phyloP scores from a whole-genome alignment of 2,329 filamentous ascomycete genomes.

The Chrysoporthe austroafricana region DNA sequence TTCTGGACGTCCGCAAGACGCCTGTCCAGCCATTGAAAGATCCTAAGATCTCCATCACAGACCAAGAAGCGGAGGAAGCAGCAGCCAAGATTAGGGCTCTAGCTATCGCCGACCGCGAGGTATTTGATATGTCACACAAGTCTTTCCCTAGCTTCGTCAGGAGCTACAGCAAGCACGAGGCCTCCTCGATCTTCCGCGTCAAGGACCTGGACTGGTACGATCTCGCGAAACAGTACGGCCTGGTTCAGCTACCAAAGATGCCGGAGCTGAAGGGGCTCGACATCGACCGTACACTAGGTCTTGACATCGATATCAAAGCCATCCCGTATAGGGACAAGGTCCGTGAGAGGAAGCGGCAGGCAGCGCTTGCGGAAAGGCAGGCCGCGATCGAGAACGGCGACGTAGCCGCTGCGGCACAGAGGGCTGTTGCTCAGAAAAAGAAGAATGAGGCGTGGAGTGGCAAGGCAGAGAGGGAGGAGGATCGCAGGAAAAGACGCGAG shows the following conservation, averaged over 20 bases:
- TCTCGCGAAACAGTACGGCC: constrained; percentile 80
- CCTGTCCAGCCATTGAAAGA: constrained; percentile 69
- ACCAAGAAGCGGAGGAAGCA: constrained; percentile 59
- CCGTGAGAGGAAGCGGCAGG: constrained; percentile 67
- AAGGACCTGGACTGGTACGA: constrained; percentile 84
- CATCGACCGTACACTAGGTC: constrained; percentile 66
- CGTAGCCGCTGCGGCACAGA: constrained; percentile 44
- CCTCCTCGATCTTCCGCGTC: constrained; percentile 86
- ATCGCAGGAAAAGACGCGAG: constrained; percentile 48
- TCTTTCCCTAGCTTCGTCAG: constrained; percentile 94
- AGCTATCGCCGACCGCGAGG: constrained; percentile 61
- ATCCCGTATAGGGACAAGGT: constrained; percentile 74
- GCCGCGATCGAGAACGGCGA: constrained; percentile 44
- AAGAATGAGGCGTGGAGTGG: constrained; percentile 74
- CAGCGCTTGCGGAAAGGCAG: constrained; percentile 55
- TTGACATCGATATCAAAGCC: constrained; percentile 68
- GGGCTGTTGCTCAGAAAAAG: constrained; percentile 56
- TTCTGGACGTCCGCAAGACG: constrained; percentile 84
- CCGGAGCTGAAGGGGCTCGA: constrained; percentile 74
- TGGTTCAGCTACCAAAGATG: constrained; percentile 90
- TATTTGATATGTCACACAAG: constrained; percentile 87
- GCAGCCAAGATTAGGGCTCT: constrained; percentile 37
- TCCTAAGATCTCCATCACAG: constrained; percentile 60
- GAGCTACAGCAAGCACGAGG: constrained; percentile 88
- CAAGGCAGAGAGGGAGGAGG: constrained; percentile 68